Base-by-base conservation (phyloP, 129 eudicot genomes). In the Mikania micrantha region DNA sequence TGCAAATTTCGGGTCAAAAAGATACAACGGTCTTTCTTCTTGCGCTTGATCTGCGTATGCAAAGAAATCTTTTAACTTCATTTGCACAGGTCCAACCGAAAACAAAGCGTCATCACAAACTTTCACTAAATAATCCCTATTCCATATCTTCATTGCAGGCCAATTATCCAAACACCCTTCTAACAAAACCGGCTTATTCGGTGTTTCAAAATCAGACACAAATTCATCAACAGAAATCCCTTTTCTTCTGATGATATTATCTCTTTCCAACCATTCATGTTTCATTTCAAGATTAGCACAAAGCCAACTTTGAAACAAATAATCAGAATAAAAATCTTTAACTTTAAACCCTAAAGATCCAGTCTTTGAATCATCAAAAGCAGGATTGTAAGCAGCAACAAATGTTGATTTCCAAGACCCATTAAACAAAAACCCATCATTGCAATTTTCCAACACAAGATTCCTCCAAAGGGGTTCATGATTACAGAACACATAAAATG, bases 381-480 rank as follows among this genome's bases (percentile, higher is more conserved):
- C 50, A 21, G 84, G 83, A 35, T 60, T 68, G 64, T 12, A 44
- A 7, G 76, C 73, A 71, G 75, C 31, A 58, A 89, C 70, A 74
- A 34, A 89, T 67, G 99, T 89, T 6, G 71, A 72, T 21, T 77
- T 94, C 99, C 99, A 94, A 45, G 95, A 80, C 60, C 88, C 87
- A 53, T 79, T 81, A 73, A 45, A 94, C 81, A 79, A 63, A 75
- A 94, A 89, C 53, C 86, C 93, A 71, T 80, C 85, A 57, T 73
- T 65, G 66, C 78, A 77, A 20, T 67, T 71, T 11, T 89, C 99
- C 82, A 94, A 73, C 1, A 89, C 95, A 69, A 94, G 96, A 76
- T 87, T 94, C 84, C 88, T 86, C 99, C 99, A 94, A 70, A 94
- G 86, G 52, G 99, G 97, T 70, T 94, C 95, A 48, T 94, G 99